A percentile compares a stretch with the other conserved stretches of the same genome.
These are phyloP conservation scores for Austroboletus niveus DNA, from an alignment of 1,284 basidiomycete genomes.

Conservation along the genomic window DNA sequence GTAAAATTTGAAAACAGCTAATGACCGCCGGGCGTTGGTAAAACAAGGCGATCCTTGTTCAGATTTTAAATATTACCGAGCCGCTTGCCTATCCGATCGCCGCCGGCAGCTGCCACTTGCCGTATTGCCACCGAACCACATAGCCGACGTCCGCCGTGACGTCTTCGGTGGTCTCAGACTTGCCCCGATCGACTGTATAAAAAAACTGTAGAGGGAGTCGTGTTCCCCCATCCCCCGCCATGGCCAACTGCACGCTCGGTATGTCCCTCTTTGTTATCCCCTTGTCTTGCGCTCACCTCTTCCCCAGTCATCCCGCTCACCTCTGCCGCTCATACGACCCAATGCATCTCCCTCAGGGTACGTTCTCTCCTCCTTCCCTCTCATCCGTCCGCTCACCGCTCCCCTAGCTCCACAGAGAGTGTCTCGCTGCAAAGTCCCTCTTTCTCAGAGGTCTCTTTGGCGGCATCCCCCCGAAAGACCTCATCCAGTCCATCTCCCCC, in stretches of 20 bases:
- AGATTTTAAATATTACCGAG: background rate
- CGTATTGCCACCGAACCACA: background rate
- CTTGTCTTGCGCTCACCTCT: background rate
- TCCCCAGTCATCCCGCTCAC: slow-evolving; percentile 49
- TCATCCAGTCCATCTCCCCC: slow-evolving; percentile 38
- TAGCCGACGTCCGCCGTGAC: background rate
- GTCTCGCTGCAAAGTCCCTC: slow-evolving; percentile 69
- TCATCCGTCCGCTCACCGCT: background rate
- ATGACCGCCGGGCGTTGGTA: background rate
- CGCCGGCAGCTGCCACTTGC: background rate
- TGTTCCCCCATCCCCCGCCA: background rate
- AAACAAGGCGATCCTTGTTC: slow-evolving; percentile 18
- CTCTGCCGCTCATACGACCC: slow-evolving; percentile 28
- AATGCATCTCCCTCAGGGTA: slow-evolving; percentile 54
- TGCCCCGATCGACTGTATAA: background rate
- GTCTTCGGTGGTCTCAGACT: background rate
- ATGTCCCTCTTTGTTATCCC: slow-evolving; percentile 19
- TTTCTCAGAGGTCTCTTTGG: slow-evolving; percentile 67
- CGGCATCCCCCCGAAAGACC: slow-evolving; percentile 59
- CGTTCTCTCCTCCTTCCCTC: slow-evolving; percentile 16
- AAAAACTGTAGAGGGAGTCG: background rate
- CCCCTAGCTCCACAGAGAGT: slow-evolving; percentile 66
- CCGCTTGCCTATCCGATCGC: background rate
- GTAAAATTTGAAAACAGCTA: slow-evolving; percentile 34
- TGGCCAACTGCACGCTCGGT: slow-evolving; percentile 70